phyloP scores from a whole-genome alignment of 768 basidiomycete species.

The Kwoniella mangroviensis region DNA sequence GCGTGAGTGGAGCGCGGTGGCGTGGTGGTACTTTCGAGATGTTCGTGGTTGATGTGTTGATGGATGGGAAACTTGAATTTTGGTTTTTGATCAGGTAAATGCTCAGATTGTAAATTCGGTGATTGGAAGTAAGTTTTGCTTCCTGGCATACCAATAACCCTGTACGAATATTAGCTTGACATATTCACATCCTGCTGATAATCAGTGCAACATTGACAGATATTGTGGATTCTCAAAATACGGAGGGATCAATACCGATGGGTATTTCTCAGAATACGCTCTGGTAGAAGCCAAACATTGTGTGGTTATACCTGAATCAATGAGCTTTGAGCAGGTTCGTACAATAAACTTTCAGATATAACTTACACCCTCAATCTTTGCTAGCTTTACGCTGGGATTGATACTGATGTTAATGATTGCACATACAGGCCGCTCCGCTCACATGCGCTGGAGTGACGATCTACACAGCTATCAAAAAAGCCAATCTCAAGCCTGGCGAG shows the following conservation, averaged over 20 bases:
- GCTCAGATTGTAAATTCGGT: conserved; percentile 21
- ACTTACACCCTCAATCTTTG: too few relatives aligned
- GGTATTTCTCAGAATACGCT: conserved; percentile 27
- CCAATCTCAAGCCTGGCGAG: conserved; percentile 27
- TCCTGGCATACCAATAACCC: background rate
- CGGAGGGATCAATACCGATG: conserved; percentile 25
- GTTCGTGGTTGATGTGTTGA: too few relatives aligned
- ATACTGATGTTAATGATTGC: background rate
- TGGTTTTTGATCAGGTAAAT: conserved; percentile 11
- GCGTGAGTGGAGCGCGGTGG: background rate
- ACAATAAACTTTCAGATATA: background rate
- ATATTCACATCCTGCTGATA: too few relatives aligned
- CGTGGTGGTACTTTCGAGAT: background rate
- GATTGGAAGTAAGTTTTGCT: conserved; percentile 21
- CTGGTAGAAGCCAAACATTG: conserved; percentile 24
- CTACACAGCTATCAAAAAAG: conserved; percentile 31
- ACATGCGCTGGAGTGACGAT: conserved; percentile 39
- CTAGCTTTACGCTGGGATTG: too few relatives aligned
- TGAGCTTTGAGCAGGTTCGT: conserved; percentile 26
- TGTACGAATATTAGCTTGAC: too few relatives aligned
- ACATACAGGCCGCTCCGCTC: conserved; percentile 33
- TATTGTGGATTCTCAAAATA: conserved; percentile 22
- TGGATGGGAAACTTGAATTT: too few relatives aligned
- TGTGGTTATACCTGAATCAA: conserved; percentile 12
- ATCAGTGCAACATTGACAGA: background rate